Base-by-base conservation (phyloP, 768 basidiomycete genomes). In the Russula compacta region DNA sequence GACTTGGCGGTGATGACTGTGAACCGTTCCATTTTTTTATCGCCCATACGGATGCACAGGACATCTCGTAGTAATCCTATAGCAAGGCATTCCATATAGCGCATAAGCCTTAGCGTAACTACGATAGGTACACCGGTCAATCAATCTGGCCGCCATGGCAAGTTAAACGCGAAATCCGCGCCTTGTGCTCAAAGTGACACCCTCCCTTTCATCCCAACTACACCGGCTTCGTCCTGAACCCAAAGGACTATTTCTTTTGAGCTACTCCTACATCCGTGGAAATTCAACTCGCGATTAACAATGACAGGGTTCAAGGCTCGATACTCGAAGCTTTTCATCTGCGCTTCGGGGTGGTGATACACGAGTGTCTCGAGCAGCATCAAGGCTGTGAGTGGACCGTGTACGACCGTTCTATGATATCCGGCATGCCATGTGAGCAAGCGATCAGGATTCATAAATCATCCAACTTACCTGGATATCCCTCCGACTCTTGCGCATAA, bases 331-430 rank as follows among this genome's bases (percentile, higher is more conserved):
- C 73, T 64, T 48, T 70, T 74, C 57, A 91, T 67, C 24, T 73
- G 69, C 12, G 73, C 70, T 2, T 74, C 71, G 0, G 85, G 83
- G 50, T 79, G 73, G 51, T 83, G 71, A 66, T 83, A 75, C 7
- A 73, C 71, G 38, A 81, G 74, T 0, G 79, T 73, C 67, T 92
- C 91, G 39, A 92, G 74, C 5, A 92, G 75, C 81, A 92, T 84
- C 55, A 89, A 75, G 0, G 90, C 89, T 2, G 86, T 92, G 46
- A 93, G 73, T 43, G 91, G 90, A 0, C 88, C 90, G 68, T 92
- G 91, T 11, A 92, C 87, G n/a, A 93, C 11, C 88, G 81, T 72
- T 89, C 88, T 89, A 67, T 29, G 35, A 40, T 15, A 21, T 36
- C 7, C 43, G 44, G 42, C 42, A 60, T n/a, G 24, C 46, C 24